Base-by-base conservation (phyloP, 345 rosid genomes). In the Hibiscus trionum region DNA sequence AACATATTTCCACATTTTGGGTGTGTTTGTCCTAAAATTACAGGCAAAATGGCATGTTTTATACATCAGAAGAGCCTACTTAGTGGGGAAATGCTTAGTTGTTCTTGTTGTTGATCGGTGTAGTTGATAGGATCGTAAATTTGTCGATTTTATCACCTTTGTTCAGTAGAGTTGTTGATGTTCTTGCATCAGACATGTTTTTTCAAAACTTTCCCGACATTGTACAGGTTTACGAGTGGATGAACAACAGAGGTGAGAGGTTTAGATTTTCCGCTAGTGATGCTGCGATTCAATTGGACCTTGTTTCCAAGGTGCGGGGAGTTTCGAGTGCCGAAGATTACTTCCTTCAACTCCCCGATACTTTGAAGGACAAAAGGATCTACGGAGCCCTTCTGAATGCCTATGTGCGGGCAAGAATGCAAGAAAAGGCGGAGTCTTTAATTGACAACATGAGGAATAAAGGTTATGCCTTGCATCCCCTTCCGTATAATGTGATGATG, bases 401-500 rank as follows among this genome's bases (percentile, higher is more conserved):
- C 24, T 94, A 91, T 73, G 96, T 80, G 37, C 83, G 82, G 72
- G 82, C 82, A 76, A 86, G 67, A 75, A 79, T 82, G 81, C 86
- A 83, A 78, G 89, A 88, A 33, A 83, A 86, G 78, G 96, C 97
- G 1, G 97, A 91, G 82, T 39, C 86, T 16, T 73, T 91, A 80
- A 66, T 95, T 61, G 86, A 82, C 21, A 47, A 61, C 26, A 94
- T 94, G 95, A 84, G 96, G 82, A 82, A 77, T 44, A 87, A 86
- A 80, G 91, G 86, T 57, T 89, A 84, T 58, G 37, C 55, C 21
- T 15, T 8, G 15, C 26, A 57, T 24, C 39, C 97, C 10, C 96
- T 94, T 77, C 86, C 98, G 26, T 94, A 78, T 83, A 91, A 91
- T 83, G 97, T 90, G 74, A 94, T 91, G 93, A 94, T 94, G 98